Evolutionary conservation across 495 filamentous ascomycete species (phyloP).

Genomic region (Aspergillus bertholletiae): DNA sequence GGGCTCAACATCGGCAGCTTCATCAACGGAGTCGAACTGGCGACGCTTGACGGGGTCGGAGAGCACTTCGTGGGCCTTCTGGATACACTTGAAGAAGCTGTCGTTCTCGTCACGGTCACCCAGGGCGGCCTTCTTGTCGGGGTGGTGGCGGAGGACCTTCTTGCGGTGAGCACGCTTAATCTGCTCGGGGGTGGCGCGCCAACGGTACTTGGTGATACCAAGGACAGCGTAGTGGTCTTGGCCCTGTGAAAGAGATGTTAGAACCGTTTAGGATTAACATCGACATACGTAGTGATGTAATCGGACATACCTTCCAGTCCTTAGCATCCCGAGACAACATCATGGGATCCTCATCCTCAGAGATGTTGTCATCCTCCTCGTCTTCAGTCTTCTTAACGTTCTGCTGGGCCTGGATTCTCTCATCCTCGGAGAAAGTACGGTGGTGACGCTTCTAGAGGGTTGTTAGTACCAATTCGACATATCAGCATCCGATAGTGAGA

Average conservation of each 20-base stretch:
- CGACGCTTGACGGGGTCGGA: constrained; percentile 88
- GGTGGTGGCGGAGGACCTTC: constrained; percentile 98
- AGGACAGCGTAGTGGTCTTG: constrained; percentile 99
- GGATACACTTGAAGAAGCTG: constrained; percentile 99
- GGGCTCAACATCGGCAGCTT: constrained; percentile 84
- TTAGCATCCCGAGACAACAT: constrained; percentile 92
- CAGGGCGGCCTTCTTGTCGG: constrained; percentile 94
- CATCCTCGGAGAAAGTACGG: constrained; percentile 97
- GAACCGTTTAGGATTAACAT: background rate
- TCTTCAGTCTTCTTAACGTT: constrained; percentile 95
- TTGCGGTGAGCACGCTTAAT: constrained; percentile 98
- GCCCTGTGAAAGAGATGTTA: constrained; percentile 49
- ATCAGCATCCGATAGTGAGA: background rate
- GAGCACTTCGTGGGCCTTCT: constrained; percentile 93
- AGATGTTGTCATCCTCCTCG: constrained; percentile 83
- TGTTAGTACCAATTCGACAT: constrained; percentile 19
- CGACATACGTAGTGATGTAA: background rate
- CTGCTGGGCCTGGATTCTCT: constrained; percentile 90
- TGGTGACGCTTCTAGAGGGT: constrained; percentile 72
- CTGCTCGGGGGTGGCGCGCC: constrained; percentile 89
- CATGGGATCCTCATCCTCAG: constrained; percentile 86
- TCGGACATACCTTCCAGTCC: constrained; percentile 86
- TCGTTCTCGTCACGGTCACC: constrained; percentile 83
- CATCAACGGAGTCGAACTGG: constrained; percentile 95
- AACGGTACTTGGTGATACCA: constrained; percentile 87